Percentiles rank a stretch among this genome's conserved stretches.
phyloP scores from a whole-genome alignment of 768 basidiomycete genomes.

The Tulasnella sp. region DNA sequence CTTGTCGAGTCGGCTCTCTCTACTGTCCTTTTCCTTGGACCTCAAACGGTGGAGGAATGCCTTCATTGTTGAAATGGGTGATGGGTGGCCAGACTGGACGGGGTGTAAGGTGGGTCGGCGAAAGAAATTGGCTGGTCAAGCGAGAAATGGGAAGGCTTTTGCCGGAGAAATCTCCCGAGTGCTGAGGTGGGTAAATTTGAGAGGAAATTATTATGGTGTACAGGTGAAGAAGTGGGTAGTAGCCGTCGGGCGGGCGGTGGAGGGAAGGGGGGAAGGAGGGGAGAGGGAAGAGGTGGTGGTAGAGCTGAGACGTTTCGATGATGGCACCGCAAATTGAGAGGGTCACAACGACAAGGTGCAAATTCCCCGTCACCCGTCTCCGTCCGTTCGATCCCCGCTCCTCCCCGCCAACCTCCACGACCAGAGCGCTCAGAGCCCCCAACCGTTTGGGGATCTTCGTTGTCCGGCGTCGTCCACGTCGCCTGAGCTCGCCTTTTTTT shows the following conservation, averaged over 20 bases:
- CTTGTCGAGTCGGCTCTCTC: slow-evolving; percentile 7
- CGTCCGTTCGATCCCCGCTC: background rate
- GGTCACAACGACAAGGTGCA: slow-evolving; percentile 13
- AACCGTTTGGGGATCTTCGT: background rate
- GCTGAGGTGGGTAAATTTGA: background rate
- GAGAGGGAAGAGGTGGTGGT: background rate
- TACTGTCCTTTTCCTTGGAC: slow-evolving; percentile 22
- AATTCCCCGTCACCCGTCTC: background rate
- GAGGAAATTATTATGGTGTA: slow-evolving; percentile 18
- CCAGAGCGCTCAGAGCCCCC: background rate
- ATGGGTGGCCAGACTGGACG: slow-evolving; percentile 3
- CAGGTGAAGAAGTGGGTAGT: slow-evolving; percentile 21
- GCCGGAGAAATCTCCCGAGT: slow-evolving; percentile 20
- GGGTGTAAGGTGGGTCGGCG: slow-evolving; percentile 3
- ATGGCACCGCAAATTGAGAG: slow-evolving; percentile 21
- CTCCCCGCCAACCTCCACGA: slow-evolving; percentile 3
- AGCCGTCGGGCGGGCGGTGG: slow-evolving; percentile 19
- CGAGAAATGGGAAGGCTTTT: slow-evolving; percentile 16
- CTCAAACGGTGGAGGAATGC: slow-evolving; percentile 20
- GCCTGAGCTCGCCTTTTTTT: background rate
- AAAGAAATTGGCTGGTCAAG: slow-evolving; percentile 23
- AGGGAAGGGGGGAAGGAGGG: slow-evolving; percentile 11
- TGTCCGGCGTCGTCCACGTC: background rate
- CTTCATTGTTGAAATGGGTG: slow-evolving; percentile 19
- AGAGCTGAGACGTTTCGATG: slow-evolving; percentile 12